These are phyloP conservation scores for Coniophora puteana DNA, from an alignment of 1,284 basidiomycete species.

Conservation along the genomic window DNA sequence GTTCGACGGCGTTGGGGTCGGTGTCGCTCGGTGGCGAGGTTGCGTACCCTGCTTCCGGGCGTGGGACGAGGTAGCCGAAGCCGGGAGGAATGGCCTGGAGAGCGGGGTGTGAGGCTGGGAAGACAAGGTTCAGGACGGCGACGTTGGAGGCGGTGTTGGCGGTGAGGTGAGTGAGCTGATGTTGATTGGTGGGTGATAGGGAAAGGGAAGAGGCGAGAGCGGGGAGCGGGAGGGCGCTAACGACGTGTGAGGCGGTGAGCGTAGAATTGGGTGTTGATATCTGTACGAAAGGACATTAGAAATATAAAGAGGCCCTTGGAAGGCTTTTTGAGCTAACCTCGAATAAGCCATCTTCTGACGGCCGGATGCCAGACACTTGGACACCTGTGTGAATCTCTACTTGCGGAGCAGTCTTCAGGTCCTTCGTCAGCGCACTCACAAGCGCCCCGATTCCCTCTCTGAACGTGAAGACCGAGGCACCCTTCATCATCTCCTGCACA, in stretches of 20 bases:
- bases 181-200: too few relatives aligned
- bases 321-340: constrained; percentile 38
- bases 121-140: constrained; percentile 71
- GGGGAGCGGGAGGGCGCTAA: constrained; percentile 69
- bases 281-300: constrained; percentile 26
- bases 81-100: constrained; percentile 82
- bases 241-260: constrained; percentile 49
- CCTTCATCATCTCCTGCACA: constrained; percentile 50
- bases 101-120: constrained; percentile 40
- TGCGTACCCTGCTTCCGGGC: constrained; percentile 51
- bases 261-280: constrained; percentile 36
- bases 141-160: constrained; percentile 64
- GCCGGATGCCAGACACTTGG: constrained; percentile 33
- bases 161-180: constrained; percentile 41
- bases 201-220: too few relatives aligned
- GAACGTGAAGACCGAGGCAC: constrained; percentile 78
- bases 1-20: constrained; percentile 26
- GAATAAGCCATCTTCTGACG: constrained; percentile 31
- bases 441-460: constrained; percentile 75
- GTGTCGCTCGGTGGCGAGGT: too few relatives aligned
- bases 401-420: constrained; percentile 46
- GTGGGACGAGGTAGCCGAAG: constrained; percentile 93
- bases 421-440: constrained; percentile 49
- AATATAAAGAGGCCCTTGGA: constrained; percentile 5
- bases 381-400: constrained; percentile 55